Evolutionary conservation across 306 rosid species (phyloP).

Genomic region (Boehmeria nivea): DNA sequence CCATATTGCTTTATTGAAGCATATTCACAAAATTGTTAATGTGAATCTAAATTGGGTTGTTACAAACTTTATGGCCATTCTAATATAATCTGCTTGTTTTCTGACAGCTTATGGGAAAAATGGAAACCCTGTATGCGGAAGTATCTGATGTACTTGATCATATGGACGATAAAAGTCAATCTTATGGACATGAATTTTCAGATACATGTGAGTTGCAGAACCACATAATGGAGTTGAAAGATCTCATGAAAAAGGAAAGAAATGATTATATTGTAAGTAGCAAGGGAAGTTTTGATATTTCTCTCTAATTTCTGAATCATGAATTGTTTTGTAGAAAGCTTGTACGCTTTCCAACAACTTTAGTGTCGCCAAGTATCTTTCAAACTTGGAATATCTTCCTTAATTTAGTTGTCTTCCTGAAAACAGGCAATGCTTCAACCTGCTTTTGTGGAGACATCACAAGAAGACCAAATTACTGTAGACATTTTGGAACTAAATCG

Average conservation of each 20-base stretch:
- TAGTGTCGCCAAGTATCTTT: too few relatives aligned
- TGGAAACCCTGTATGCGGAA: conserved; percentile 69
- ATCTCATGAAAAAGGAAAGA: conserved; percentile 58
- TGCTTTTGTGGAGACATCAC: conserved; percentile 33
- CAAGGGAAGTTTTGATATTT: conserved; percentile 1
- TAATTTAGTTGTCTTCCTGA: conserved; percentile 22
- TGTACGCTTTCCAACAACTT: too few relatives aligned
- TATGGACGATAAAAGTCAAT: conserved; percentile 50
- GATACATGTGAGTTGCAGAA: conserved; percentile 45
- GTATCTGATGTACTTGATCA: conserved; percentile 60
- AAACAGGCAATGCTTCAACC: conserved; percentile 58
- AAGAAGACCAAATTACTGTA: conserved; percentile 33
- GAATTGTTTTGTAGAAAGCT: too few relatives aligned
- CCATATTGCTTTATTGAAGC: conserved; percentile 13
- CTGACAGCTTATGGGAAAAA: conserved; percentile 57
- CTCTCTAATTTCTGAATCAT: too few relatives aligned
- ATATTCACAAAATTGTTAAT: too few relatives aligned
- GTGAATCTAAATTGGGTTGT: conserved; percentile 4
- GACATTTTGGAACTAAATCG: conserved; percentile 80
- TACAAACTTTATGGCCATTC: conserved; percentile 8
- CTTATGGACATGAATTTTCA: conserved; percentile 37
- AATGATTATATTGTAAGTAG: conserved; percentile 69
- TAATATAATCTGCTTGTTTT: conserved; percentile 9
- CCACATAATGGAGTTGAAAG: conserved; percentile 63
- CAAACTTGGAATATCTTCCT: background rate